Conservation (phyloP, 192 early-diverging fungal species). For the Coemansia sp. region DNA sequence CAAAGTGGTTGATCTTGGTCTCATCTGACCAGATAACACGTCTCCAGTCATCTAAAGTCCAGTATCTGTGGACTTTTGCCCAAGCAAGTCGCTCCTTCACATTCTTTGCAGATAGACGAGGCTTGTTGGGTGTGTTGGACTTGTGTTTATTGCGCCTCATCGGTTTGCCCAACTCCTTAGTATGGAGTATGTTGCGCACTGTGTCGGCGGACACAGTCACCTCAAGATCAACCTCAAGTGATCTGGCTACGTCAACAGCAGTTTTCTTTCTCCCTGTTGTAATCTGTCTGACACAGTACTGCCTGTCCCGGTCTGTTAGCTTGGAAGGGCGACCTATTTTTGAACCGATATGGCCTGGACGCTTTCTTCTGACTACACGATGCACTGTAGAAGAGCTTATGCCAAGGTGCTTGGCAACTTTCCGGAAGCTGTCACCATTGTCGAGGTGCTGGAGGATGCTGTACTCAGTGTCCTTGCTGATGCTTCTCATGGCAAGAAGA, state of each 20-base stretch:
- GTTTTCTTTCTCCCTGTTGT: neutral
- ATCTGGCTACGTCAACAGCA: neutral
- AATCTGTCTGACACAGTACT: neutral
- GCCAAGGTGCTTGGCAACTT: neutral
- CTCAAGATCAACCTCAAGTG: neutral
- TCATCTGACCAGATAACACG: conserved; percentile 46
- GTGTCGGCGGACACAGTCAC: neutral
- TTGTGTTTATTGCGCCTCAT: too few relatives aligned
- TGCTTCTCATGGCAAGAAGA: neutral
- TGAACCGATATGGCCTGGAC: neutral
- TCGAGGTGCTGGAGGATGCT: neutral
- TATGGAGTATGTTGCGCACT: neutral
- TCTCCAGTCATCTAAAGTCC: conserved; percentile 37
- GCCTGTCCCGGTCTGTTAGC: neutral
- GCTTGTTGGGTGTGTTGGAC: neutral
- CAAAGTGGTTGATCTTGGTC: conserved; percentile 41
- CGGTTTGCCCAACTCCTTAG: neutral
- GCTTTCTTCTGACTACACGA: neutral
- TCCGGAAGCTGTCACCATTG: neutral
- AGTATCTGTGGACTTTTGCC: conserved; percentile 20
- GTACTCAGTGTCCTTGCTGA: neutral
- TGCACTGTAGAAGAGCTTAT: neutral
- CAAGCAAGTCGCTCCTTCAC: conserved; percentile 12
- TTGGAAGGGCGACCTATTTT: neutral
- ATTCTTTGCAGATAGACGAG: neutral